These are phyloP conservation scores for Coniella lustricola DNA, from an alignment of 2,329 filamentous ascomycete genomes.

Conservation along the genomic window DNA sequence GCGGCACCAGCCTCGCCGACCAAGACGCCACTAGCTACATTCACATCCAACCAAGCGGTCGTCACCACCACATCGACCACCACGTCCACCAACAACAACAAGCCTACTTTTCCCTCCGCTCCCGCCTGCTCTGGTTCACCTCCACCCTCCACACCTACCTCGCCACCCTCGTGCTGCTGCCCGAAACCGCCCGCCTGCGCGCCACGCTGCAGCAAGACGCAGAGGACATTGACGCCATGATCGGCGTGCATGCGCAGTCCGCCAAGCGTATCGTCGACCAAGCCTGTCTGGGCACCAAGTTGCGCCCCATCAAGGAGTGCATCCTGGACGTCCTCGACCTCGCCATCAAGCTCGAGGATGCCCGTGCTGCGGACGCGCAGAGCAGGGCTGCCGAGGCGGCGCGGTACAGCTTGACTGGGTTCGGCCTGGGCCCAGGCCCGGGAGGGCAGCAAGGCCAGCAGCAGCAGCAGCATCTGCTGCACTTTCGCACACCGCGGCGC, in stretches of 20 bases:
- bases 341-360: conserved; percentile 60
- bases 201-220: conserved; percentile 47
- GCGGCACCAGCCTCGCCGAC: too few relatives aligned
- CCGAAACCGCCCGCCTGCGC: conserved; percentile 50
- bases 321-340: conserved; percentile 74
- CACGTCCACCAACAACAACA: conserved; percentile 35
- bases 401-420: neutral
- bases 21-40: too few relatives aligned
- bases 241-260: conserved; percentile 59
- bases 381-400: conserved; percentile 26
- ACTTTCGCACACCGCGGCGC: too few relatives aligned
- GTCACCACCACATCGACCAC: conserved; percentile 31
- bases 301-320: conserved; percentile 64
- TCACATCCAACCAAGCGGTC: too few relatives aligned
- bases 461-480: too few relatives aligned
- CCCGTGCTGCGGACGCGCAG: conserved; percentile 36
- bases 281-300: conserved; percentile 60
- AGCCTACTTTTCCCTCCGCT: conserved; percentile 54
- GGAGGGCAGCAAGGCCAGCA: conserved; percentile 8
- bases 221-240: conserved; percentile 75
- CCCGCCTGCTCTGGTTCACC: conserved; percentile 70
- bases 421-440: neutral
- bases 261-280: conserved; percentile 57
- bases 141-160: conserved; percentile 70
- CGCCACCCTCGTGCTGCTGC: conserved; percentile 62